phyloP scores from a whole-genome alignment of 768 basidiomycete species.

The Lyophyllum decastes region DNA sequence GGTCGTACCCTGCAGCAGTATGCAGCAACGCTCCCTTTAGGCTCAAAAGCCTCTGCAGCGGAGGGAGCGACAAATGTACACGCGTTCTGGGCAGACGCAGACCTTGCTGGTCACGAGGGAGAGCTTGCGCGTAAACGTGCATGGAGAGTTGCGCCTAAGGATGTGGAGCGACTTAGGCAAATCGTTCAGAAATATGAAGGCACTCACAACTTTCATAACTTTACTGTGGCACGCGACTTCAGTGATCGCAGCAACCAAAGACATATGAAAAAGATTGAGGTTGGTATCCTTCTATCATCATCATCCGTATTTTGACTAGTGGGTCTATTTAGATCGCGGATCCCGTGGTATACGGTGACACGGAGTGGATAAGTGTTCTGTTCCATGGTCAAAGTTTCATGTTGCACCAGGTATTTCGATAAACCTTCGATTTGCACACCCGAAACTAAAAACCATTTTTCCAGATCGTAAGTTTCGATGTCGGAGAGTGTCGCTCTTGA shows the following conservation, averaged over 20 bases:
- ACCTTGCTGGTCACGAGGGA: slow-evolving; percentile 47
- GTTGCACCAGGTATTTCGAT: slow-evolving; percentile 87
- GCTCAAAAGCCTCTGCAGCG: slow-evolving; percentile 12
- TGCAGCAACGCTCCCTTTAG: slow-evolving; percentile 25
- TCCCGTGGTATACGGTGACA: slow-evolving; percentile 86
- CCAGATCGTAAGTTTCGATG: slow-evolving; percentile 46
- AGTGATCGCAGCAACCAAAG: slow-evolving; percentile 79
- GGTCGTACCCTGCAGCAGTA: slow-evolving; percentile 42
- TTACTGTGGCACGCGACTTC: slow-evolving; percentile 87
- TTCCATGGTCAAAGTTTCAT: slow-evolving; percentile 99
- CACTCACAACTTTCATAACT: slow-evolving; percentile 98
- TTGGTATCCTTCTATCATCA: slow-evolving; percentile 24
- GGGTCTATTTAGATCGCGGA: slow-evolving; percentile 59
- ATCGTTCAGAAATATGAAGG: slow-evolving; percentile 72
- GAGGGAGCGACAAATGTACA: slow-evolving; percentile 32
- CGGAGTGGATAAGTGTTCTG: slow-evolving; percentile 92
- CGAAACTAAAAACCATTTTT: slow-evolving; percentile 1
- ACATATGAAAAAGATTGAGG: slow-evolving; percentile 88
- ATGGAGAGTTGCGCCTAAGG: slow-evolving; percentile 63
- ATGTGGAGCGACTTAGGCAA: slow-evolving; percentile 56
- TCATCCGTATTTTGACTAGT: not conserved
- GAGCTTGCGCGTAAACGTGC: slow-evolving; percentile 67
- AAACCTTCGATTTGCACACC: not conserved
- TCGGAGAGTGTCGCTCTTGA: slow-evolving; percentile 14
- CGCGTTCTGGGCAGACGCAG: slow-evolving; percentile 62